These are phyloP conservation scores for Pestalotiopsis sp. DNA, from an alignment of 2,329 filamentous ascomycete species.

Conservation along the genomic window DNA sequence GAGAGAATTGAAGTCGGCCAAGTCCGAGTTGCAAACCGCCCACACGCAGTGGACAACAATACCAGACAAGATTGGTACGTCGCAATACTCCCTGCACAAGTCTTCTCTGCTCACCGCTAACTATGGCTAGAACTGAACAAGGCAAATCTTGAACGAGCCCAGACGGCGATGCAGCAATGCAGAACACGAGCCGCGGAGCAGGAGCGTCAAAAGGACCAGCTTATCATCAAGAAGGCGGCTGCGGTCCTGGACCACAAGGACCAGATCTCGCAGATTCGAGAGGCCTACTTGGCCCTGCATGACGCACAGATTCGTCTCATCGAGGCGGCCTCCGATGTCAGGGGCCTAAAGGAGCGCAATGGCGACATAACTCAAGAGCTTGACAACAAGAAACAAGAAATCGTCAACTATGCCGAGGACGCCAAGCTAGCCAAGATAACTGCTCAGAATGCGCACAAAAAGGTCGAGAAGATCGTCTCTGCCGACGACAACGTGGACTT, in stretches of 20 bases:
- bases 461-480: slow-evolving; percentile 43
- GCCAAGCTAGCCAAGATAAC: slow-evolving; percentile 37
- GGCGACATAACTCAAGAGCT: slow-evolving; percentile 57
- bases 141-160: slow-evolving; percentile 31
- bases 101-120: neutral
- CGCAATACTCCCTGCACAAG: neutral
- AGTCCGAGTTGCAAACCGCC: slow-evolving; percentile 68
- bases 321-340: slow-evolving; percentile 82
- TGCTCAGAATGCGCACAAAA: slow-evolving; percentile 37
- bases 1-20: slow-evolving; percentile 57
- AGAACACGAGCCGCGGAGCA: slow-evolving; percentile 52
- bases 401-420: slow-evolving; percentile 42
- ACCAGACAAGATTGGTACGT: slow-evolving; percentile 71
- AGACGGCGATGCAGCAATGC: slow-evolving; percentile 34
- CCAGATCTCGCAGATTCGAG: slow-evolving; percentile 64
- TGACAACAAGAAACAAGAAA: slow-evolving; percentile 45
- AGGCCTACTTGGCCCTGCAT: slow-evolving; percentile 65
- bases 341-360: slow-evolving; percentile 70
- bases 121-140: slow-evolving; percentile 36
- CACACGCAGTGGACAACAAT: slow-evolving; percentile 67
- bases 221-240: slow-evolving; percentile 59
- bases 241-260: slow-evolving; percentile 57
- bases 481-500: slow-evolving; percentile 42
- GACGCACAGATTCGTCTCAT: slow-evolving; percentile 72
- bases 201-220: slow-evolving; percentile 56